Evolutionary conservation across 192 early-diverging fungal species (phyloP), one percentile per base, ranked within the genome.

Genomic region (Backusella tarrabulga): DNA sequence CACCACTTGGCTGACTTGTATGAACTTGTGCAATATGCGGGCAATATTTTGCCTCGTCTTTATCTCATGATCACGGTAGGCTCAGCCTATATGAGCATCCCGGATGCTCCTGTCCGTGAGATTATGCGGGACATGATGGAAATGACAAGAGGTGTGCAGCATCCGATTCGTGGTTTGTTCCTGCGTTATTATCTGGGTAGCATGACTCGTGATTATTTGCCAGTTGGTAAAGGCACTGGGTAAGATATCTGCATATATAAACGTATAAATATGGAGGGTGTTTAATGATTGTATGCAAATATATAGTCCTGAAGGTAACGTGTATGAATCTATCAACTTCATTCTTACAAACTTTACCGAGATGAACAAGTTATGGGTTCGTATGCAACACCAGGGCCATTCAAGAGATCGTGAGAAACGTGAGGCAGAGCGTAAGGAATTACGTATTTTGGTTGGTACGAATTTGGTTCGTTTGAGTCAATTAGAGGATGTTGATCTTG

Each of bases 311-410:
- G 92, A 93, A 77, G 97, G 97, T 71, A 94, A 92, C 71, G 87
- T 98, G 67, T 83, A 91, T 71, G 97, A 99, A 82, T 96, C 97
- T 4, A 97, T 98, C 76, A 90, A 94, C 50, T 99, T 99, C 78
- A 97, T 95, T 74, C 84, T 99, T 42, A 96, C 94, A 56, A 99
- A 99, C 79, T 98, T 99, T 87, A 94, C 96, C 41, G 98, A 99
- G 87, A 99, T 98, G 97, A 99, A 99, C 87, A 99, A 99, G 86
- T 89, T 99, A 19, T 99, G 98, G 98, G 98, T 99, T 12, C 94
- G 98, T 1, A 82, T 99, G 78, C 98, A 99, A 84, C 94, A 97
- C 84, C 96, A 98, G 81, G 98, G 98, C 21, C 91, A 95, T 80
- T 94, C 92, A 50, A 86, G 95, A 9, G 98, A 99, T 81, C 91